These are phyloP conservation scores for Chlorella sp. DNA, from an alignment of 139 green algal genomes.

Conservation along the genomic window DNA sequence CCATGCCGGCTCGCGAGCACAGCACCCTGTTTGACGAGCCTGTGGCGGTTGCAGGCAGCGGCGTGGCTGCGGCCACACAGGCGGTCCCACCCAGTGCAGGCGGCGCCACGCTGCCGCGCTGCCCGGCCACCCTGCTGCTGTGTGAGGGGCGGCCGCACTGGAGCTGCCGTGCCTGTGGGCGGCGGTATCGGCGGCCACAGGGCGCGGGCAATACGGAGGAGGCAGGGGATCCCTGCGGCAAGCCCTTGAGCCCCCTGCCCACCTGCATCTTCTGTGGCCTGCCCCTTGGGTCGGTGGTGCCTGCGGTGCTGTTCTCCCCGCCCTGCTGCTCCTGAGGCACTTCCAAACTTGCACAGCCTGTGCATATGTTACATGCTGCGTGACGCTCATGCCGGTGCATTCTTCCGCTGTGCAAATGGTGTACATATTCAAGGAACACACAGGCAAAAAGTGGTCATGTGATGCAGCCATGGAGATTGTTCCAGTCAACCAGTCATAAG, in stretches of 20 bases:
- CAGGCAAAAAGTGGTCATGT: no score
- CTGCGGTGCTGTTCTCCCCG: constrained; percentile 2
- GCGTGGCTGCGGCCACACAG: background rate
- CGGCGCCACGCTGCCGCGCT: constrained; percentile 14
- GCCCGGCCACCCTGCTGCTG: constrained; percentile 34
- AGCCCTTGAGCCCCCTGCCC: background rate
- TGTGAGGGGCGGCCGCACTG: constrained; percentile 12
- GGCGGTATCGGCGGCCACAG: background rate
- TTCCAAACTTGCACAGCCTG: background rate
- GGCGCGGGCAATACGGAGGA: background rate
- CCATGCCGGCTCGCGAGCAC: constrained; percentile 23
- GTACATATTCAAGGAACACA: no score
- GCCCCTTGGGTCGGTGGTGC: background rate
- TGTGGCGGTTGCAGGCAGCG: background rate
- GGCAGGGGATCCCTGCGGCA: background rate
- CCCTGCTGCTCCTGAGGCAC: constrained; percentile 4
- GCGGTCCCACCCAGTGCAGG: background rate
- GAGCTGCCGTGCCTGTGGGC: constrained; percentile 31
- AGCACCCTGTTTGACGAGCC: background rate
- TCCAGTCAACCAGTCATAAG: no score
- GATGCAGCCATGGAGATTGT: no score
- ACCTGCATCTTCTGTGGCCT: constrained; percentile 17
- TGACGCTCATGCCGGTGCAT: background rate
- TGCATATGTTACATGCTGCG: background rate
- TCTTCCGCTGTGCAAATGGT: background rate